Evolutionary conservation across 257 asterid genomes (phyloP).

Genomic region (Solanum paucissectum): DNA sequence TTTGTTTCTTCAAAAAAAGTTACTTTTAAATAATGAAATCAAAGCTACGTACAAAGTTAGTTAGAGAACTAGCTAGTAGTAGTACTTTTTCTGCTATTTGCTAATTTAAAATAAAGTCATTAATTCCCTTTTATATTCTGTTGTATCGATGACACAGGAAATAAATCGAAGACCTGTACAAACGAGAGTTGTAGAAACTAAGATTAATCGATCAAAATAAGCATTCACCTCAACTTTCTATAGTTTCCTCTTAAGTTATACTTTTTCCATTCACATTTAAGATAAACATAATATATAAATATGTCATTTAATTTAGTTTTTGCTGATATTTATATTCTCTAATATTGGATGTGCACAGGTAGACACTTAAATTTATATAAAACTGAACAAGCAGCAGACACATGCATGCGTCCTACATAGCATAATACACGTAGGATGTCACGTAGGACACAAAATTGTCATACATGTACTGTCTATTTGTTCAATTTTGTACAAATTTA

Average conservation of each 20-base stretch:
- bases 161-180: not conserved
- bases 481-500: no score
- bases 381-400: not conserved
- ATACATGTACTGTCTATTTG: not conserved
- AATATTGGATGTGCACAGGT: not conserved
- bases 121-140: not conserved
- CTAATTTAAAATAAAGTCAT: no score
- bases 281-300: no score
- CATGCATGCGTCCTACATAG: not conserved
- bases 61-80: not conserved
- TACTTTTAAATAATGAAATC: not conserved
- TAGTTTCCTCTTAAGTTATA: no score
- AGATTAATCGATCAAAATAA: not conserved
- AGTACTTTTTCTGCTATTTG: not conserved
- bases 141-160: not conserved
- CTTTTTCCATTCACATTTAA: not conserved
- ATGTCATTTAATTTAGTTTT: no score
- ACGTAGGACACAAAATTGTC: not conserved
- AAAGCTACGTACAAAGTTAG: not conserved
- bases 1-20: not conserved
- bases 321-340: fast-evolving
- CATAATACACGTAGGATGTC: not conserved
- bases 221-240: no score
- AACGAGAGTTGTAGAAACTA: not conserved
- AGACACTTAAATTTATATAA: not conserved